Percentiles rank a stretch among this genome's conserved stretches.
phyloP scores from a whole-genome alignment of 2,329 filamentous ascomycete species.

The Fusarium longipes region DNA sequence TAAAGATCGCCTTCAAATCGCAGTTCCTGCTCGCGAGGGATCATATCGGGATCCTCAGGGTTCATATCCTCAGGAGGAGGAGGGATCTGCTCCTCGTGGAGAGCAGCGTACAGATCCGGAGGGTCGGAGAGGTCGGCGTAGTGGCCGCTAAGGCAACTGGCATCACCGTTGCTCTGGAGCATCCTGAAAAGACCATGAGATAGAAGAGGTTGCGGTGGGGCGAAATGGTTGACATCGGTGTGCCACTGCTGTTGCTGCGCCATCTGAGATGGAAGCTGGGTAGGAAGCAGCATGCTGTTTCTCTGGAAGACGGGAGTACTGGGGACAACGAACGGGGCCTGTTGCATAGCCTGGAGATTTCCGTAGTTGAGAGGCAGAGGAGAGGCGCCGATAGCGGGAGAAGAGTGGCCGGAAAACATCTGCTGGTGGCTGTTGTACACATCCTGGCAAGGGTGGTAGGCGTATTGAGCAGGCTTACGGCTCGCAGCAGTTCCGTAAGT shows the following conservation, averaged over 20 bases:
- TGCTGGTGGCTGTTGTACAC: conserved; percentile 67
- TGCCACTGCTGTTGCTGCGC: conserved; percentile 62
- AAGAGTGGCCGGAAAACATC: conserved; percentile 56
- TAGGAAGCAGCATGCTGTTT: conserved; percentile 68
- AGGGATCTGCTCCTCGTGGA: conserved; percentile 77
- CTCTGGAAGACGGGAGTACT: conserved; percentile 63
- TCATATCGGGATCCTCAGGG: conserved; percentile 77
- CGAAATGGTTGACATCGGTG: conserved; percentile 64
- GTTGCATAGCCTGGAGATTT: conserved; percentile 66
- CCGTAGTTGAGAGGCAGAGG: conserved; percentile 65
- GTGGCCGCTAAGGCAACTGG: conserved; percentile 73
- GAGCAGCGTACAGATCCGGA: conserved; percentile 79
- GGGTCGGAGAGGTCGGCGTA: conserved; percentile 80
- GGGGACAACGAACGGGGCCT: conserved; percentile 66
- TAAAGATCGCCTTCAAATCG: conserved; percentile 85
- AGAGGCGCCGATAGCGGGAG: conserved; percentile 59
- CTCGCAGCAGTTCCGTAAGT: conserved; percentile 71
- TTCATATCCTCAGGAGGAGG: conserved; percentile 86
- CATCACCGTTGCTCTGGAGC: conserved; percentile 79
- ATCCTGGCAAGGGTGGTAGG: conserved; percentile 71
- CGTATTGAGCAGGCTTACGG: conserved; percentile 68
- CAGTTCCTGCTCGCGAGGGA: conserved; percentile 81
- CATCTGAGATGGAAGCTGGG: conserved; percentile 62
- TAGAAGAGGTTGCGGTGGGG: conserved; percentile 71
- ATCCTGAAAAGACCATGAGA: conserved; percentile 79